phyloP scores from a whole-genome alignment of 139 green algal species.

The Chlorella sp. region DNA sequence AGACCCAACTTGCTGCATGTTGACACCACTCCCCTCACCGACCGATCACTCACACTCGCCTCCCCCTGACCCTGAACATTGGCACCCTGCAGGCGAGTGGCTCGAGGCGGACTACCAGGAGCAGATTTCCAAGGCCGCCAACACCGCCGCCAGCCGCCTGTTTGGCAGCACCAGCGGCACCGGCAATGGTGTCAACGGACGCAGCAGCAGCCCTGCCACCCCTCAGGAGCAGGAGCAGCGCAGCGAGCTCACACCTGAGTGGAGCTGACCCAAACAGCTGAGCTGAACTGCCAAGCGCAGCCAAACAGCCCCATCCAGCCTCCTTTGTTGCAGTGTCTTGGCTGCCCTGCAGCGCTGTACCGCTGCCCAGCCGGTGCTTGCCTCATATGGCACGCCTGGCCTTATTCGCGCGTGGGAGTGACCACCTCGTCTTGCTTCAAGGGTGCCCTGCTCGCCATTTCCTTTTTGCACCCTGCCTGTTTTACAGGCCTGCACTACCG shows the following conservation, averaged over 20 bases:
- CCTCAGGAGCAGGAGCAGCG: too few relatives aligned
- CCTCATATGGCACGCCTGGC: too few relatives aligned
- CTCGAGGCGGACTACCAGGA: neutral
- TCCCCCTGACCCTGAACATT: neutral
- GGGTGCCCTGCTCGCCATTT: too few relatives aligned
- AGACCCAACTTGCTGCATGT: too few relatives aligned
- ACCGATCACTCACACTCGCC: too few relatives aligned
- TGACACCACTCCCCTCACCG: too few relatives aligned
- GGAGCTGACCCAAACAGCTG: neutral
- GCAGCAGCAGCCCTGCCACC: neutral
- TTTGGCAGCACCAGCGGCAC: neutral
- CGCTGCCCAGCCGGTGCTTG: neutral
- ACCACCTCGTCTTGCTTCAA: too few relatives aligned
- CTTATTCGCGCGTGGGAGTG: too few relatives aligned
- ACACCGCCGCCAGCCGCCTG: neutral
- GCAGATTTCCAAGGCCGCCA: neutral
- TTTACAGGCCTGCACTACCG: too few relatives aligned
- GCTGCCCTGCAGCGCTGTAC: neutral
- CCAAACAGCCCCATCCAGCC: neutral
- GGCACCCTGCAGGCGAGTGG: slow-evolving; percentile 2
- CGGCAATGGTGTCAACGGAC: neutral
- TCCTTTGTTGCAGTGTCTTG: neutral
- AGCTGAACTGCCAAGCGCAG: neutral
- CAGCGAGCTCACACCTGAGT: neutral
- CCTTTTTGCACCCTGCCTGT: too few relatives aligned